phyloP scores from a whole-genome alignment of 129 eudicot genomes.

The Ambrosia trifida region DNA sequence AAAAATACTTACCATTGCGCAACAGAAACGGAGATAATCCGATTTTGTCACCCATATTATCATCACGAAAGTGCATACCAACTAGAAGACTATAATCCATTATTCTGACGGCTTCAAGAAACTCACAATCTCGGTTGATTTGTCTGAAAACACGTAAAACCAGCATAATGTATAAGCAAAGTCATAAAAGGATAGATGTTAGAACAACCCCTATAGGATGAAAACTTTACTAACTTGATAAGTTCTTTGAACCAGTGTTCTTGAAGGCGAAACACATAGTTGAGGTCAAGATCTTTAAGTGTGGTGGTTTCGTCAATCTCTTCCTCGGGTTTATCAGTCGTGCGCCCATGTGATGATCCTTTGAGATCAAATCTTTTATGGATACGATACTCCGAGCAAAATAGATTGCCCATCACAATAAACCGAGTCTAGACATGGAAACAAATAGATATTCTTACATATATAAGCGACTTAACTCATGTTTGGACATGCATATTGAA shows the following conservation, averaged over 20 bases:
- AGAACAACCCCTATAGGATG: background rate
- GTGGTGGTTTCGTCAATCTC: conserved; percentile 98
- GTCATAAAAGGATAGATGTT: background rate
- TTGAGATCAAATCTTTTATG: conserved; percentile 92
- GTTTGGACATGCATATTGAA: background rate
- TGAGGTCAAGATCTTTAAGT: conserved; percentile 94
- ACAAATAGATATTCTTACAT: background rate
- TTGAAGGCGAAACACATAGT: conserved; percentile 82
- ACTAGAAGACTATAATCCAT: conserved; percentile 99
- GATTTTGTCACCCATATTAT: conserved; percentile 79
- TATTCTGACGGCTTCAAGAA: conserved; percentile 85
- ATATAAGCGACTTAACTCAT: background rate
- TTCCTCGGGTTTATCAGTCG: conserved; percentile 77
- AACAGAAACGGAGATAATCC: conserved; percentile 83
- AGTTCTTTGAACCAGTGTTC: conserved; percentile 76
- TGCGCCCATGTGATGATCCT: conserved; percentile 95
- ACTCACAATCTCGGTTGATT: conserved; percentile 88
- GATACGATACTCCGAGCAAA: conserved; percentile 95
- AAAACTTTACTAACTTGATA: conserved; percentile 58
- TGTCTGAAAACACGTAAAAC: conserved; percentile 46
- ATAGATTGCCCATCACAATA: conserved; percentile 94
- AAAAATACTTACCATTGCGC: conserved; percentile 62
- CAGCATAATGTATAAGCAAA: conserved; percentile 21
- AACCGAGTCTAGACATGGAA: conserved; percentile 64
- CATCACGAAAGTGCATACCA: conserved; percentile 94